Evolutionary conservation across 108 stramenopile genomes (phyloP).

Genomic region (Cylindrotheca fusiformis): DNA sequence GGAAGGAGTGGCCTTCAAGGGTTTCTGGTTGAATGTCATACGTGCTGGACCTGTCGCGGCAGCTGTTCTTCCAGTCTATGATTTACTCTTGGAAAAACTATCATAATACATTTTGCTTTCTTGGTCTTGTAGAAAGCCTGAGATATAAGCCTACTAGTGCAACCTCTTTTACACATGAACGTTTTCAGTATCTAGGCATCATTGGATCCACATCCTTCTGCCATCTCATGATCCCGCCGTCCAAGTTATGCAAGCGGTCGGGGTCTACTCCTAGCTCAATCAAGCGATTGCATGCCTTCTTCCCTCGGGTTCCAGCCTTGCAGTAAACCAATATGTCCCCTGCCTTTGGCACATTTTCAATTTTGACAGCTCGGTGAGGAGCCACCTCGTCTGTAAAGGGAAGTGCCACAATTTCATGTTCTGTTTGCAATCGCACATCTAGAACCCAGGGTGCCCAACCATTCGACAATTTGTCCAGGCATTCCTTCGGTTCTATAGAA

Average conservation of each 20-base stretch:
- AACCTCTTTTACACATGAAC: not conserved
- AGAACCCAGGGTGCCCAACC: slow-evolving; percentile 95
- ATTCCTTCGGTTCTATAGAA: slow-evolving; percentile 63
- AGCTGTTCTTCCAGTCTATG: slow-evolving; percentile 75
- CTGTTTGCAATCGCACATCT: slow-evolving; percentile 88
- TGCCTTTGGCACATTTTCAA: slow-evolving; percentile 60
- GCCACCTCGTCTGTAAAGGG: slow-evolving; percentile 88
- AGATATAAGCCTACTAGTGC: no score
- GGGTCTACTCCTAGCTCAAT: slow-evolving; percentile 75
- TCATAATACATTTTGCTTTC: not conserved
- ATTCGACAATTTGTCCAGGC: slow-evolving; percentile 55
- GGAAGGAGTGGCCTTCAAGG: slow-evolving; percentile 48
- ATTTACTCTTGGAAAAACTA: slow-evolving; percentile 36
- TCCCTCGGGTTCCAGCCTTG: slow-evolving; percentile 89
- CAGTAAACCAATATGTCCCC: slow-evolving; percentile 90
- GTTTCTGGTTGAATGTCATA: slow-evolving; percentile 59
- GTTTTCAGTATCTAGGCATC: slow-evolving; percentile 83
- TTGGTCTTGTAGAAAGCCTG: not conserved
- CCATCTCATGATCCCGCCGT: slow-evolving; percentile 93
- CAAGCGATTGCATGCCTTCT: slow-evolving; percentile 79
- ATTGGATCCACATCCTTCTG: slow-evolving; percentile 81
- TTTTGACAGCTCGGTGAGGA: slow-evolving; percentile 76
- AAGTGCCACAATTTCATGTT: slow-evolving; percentile 89
- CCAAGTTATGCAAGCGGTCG: slow-evolving; percentile 80
- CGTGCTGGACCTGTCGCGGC: slow-evolving; percentile 83